These are phyloP conservation scores for Russula sp. DNA, from an alignment of 768 basidiomycete species.

Conservation along the genomic window DNA sequence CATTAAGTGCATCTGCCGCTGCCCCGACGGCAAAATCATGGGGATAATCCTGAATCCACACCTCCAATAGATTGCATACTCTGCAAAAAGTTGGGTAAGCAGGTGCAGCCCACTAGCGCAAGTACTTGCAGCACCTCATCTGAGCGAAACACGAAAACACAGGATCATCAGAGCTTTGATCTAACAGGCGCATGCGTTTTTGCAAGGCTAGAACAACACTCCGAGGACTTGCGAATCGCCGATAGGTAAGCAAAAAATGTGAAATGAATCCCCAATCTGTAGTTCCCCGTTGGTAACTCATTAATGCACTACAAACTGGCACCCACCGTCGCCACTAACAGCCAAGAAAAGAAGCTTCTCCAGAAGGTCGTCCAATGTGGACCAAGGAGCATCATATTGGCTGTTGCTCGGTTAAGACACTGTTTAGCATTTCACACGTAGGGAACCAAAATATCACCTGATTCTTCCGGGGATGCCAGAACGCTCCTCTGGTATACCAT, in stretches of 20 bases:
- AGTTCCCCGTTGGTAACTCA: constrained; percentile 18
- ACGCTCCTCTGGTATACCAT: constrained; percentile 25
- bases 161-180: constrained; percentile 68
- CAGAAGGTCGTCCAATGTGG: constrained; percentile 72
- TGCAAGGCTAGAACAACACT: constrained; percentile 83
- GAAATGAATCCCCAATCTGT: constrained; percentile 73
- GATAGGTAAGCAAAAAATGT: constrained; percentile 81
- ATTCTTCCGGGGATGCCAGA: constrained; percentile 40
- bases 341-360: constrained; percentile 81
- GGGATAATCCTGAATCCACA: constrained; percentile 74
- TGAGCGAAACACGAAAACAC: constrained; percentile 88
- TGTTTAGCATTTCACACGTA: constrained; percentile 1
- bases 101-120: not conserved
- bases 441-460: constrained; percentile 40
- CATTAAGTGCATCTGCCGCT: constrained; percentile 66
- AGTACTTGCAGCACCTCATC: constrained; percentile 57
- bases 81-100: constrained; percentile 39
- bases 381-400: constrained; percentile 66
- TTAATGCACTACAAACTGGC: not conserved
- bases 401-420: constrained; percentile 38
- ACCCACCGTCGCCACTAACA: constrained; percentile 77
- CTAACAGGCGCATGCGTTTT: constrained; percentile 76
- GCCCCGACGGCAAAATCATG: constrained; percentile 78
- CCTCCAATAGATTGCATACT: constrained; percentile 74
- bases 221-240: constrained; percentile 77